These are phyloP conservation scores for Cnidoscolus chayamansa DNA, from an alignment of 441 rosid genomes.

Conservation along the genomic window DNA sequence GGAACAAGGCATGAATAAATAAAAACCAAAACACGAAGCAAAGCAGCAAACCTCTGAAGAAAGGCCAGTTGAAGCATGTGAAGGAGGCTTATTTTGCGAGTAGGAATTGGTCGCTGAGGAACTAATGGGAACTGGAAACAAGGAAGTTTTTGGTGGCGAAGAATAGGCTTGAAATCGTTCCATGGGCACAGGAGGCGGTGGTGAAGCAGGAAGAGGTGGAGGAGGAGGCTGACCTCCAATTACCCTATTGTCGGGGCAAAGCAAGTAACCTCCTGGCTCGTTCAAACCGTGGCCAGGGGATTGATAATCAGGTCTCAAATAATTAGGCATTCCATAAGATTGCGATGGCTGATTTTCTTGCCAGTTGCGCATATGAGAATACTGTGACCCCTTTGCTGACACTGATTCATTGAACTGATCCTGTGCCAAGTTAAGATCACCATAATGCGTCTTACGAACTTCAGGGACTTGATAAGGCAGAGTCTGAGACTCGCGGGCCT, in stretches of 20 bases:
- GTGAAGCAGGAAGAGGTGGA: conserved; percentile 66
- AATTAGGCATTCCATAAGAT: conserved; percentile 1
- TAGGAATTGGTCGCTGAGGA: conserved; percentile 32
- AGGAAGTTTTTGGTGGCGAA: conserved; percentile 35
- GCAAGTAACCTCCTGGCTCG: conserved; percentile 25
- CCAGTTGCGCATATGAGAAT: not conserved
- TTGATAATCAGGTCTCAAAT: not conserved
- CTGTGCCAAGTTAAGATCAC: not conserved
- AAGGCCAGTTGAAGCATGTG: conserved; percentile 36
- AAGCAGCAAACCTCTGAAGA: conserved; percentile 37
- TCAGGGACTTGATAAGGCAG: not conserved
- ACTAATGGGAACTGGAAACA: conserved; percentile 48
- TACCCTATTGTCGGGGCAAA: conserved; percentile 21
- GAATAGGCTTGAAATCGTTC: conserved; percentile 33
- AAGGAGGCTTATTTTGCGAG: conserved; percentile 28
- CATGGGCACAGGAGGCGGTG: conserved; percentile 62
- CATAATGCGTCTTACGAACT: not conserved
- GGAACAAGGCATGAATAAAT: not conserved
- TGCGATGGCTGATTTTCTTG: conserved; percentile 15
- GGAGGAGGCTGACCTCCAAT: conserved; percentile 17
- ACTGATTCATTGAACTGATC: conserved; percentile 1
- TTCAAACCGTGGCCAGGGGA: not conserved
- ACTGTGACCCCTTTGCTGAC: not conserved
- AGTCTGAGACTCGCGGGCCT: conserved; percentile 6
- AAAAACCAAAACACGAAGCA: conserved; percentile 11